Percentiles rank a stretch among this genome's conserved stretches.
Conservation (phyloP, 352 stramenopile species). For the Aphanomyces stellatus region DNA sequence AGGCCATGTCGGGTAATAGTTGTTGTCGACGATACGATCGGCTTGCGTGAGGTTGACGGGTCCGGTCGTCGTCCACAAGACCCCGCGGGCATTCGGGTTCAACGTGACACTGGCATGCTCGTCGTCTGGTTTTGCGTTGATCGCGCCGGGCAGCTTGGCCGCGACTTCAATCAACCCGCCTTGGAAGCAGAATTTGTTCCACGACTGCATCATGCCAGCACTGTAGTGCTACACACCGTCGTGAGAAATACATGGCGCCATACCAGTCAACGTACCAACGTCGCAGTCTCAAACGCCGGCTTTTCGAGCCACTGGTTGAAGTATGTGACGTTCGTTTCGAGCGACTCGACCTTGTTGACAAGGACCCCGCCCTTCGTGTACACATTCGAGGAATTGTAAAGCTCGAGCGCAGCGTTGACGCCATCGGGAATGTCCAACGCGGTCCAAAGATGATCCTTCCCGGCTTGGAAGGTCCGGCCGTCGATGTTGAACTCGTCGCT, state of each 20-base stretch:
- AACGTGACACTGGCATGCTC: constrained; percentile 28
- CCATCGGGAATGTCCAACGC: too few relatives aligned
- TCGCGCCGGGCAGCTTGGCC: constrained; percentile 61
- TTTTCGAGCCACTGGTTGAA: too few relatives aligned
- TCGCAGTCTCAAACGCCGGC: too few relatives aligned
- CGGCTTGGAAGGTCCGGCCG: constrained; percentile 43
- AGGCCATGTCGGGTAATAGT: constrained; percentile 56
- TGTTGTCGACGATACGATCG: constrained; percentile 24
- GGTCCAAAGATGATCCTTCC: constrained; percentile 58
- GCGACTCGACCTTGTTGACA: too few relatives aligned
- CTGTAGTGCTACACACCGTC: constrained; percentile 50
- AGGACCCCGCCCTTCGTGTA: too few relatives aligned
- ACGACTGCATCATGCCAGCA: constrained; percentile 76
- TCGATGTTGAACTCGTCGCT: constrained; percentile 51
- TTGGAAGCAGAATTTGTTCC: constrained; percentile 93
- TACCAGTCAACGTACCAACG: too few relatives aligned
- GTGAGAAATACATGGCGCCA: too few relatives aligned
- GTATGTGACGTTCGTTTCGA: too few relatives aligned
- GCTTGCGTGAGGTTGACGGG: too few relatives aligned
- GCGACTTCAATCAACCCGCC: constrained; percentile 85
- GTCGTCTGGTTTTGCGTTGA: constrained; percentile 34
- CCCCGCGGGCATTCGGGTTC: constrained; percentile 19
- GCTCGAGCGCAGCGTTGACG: too few relatives aligned
- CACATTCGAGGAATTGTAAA: too few relatives aligned
- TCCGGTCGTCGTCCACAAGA: too few relatives aligned